A percentile compares a stretch with the other conserved stretches of the same genome.
Conservation (phyloP, 129 eudicot genomes). For the Heracleum sosnowskyi region DNA sequence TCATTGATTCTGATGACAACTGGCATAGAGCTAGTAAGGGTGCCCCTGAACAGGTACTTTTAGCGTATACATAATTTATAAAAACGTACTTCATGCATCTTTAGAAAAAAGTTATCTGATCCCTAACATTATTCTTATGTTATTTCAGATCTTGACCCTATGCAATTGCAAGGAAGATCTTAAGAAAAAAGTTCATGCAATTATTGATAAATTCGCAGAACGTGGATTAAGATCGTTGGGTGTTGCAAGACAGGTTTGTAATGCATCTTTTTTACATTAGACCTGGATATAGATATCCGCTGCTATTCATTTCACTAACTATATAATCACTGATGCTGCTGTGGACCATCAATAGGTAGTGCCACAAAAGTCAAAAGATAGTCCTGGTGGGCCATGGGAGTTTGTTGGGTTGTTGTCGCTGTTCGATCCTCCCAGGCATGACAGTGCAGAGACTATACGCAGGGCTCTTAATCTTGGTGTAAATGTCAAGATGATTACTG, state of each 20-base stretch:
- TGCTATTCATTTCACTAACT: background rate
- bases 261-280: background rate
- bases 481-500: conserved; percentile 89
- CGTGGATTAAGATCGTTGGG: conserved; percentile 91
- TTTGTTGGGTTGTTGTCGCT: conserved; percentile 76
- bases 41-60: conserved; percentile 80
- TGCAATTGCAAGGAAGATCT: conserved; percentile 76
- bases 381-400: conserved; percentile 80
- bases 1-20: conserved; percentile 56
- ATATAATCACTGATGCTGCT: background rate
- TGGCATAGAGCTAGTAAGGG: conserved; percentile 94
- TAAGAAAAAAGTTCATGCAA: conserved; percentile 70
- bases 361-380: conserved; percentile 70
- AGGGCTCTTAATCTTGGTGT: conserved; percentile 88
- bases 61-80: background rate
- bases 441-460: conserved; percentile 91
- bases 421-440: conserved; percentile 90
- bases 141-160: conserved; percentile 58
- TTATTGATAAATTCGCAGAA: conserved; percentile 77
- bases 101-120: background rate
- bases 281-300: background rate
- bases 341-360: conserved; percentile 46
- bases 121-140: background rate
- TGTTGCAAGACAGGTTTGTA: conserved; percentile 68
- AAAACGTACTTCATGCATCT: background rate